Evolutionary conservation across 306 rosid species (phyloP).

Genomic region (Begonia peltatifolia): DNA sequence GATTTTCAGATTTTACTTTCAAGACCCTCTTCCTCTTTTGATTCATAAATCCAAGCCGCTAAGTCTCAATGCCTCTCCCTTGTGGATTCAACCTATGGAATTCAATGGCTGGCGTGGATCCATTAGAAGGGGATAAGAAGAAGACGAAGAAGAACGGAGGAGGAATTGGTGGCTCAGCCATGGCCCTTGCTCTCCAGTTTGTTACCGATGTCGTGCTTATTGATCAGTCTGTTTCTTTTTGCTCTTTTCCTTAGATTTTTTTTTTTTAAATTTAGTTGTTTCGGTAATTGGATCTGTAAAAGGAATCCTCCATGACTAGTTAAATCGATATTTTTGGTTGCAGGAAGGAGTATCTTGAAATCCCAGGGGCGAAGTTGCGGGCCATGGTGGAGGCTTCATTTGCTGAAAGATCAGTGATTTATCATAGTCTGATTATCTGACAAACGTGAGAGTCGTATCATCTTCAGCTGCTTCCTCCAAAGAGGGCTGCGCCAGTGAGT

Average conservation of each 20-base stretch:
- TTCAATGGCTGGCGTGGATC: not conserved
- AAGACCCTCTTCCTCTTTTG: no score
- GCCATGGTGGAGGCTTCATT: conserved; percentile 33
- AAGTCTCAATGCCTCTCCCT: no score
- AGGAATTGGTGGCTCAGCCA: conserved; percentile 18
- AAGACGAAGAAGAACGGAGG: no score
- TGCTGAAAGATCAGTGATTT: conserved; percentile 25
- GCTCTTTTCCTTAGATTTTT: no score
- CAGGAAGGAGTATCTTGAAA: conserved; percentile 32
- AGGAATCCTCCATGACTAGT: not conserved
- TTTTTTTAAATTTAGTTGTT: no score
- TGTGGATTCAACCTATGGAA: no score
- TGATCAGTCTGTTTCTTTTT: no score
- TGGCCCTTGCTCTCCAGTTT: conserved; percentile 20
- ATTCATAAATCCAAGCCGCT: no score
- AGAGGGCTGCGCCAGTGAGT: no score
- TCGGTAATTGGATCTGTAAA: no score
- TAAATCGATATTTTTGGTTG: not conserved
- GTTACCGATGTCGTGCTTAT: no score
- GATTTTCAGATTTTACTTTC: no score
- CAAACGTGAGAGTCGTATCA: conserved; percentile 17
- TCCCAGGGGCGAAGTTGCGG: conserved; percentile 31
- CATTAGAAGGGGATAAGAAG: conserved; percentile 1
- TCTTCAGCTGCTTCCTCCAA: conserved; percentile 21
- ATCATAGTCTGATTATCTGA: conserved; percentile 25